A percentile compares a stretch with the other conserved stretches of the same genome.
Conservation (phyloP, 495 filamentous ascomycete genomes). For the Penicillium simplicissimum region DNA sequence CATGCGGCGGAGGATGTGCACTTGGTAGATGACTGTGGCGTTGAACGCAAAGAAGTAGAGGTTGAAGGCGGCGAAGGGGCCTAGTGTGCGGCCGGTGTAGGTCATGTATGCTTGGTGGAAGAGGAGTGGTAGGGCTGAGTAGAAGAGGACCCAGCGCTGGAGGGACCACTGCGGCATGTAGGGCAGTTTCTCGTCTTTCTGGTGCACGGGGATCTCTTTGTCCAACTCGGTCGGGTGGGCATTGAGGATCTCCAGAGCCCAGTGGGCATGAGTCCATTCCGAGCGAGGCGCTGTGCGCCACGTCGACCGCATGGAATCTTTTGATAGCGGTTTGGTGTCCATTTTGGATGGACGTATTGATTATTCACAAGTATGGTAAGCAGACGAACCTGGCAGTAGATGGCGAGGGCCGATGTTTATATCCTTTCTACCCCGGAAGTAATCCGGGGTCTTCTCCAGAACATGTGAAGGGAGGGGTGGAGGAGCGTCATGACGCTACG, state of each 20-base stretch:
- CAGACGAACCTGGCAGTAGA: not conserved
- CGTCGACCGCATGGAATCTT: constrained; percentile 48
- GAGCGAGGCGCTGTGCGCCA: constrained; percentile 38
- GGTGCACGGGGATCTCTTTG: constrained; percentile 38
- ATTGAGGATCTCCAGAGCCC: constrained; percentile 36
- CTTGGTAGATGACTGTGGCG: constrained; percentile 39
- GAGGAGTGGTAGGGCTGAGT: constrained; percentile 37
- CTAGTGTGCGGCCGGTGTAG: constrained; percentile 32
- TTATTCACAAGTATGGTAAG: not conserved
- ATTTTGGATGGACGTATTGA: constrained; percentile 12
- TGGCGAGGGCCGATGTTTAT: constrained; percentile 12
- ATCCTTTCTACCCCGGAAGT: constrained; percentile 8
- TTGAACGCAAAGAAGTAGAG: constrained; percentile 41
- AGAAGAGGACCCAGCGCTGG: constrained; percentile 42
- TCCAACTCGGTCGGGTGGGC: constrained; percentile 36
- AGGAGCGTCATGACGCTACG: constrained; percentile 6
- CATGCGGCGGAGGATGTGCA: constrained; percentile 31
- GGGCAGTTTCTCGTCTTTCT: constrained; percentile 41
- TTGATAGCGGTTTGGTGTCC: constrained; percentile 33
- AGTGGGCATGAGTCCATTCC: constrained; percentile 40
- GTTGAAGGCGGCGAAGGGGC: constrained; percentile 36
- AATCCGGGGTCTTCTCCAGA: not conserved
- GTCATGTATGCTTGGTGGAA: constrained; percentile 37
- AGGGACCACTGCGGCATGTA: constrained; percentile 42
- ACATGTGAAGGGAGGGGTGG: constrained; percentile 21